These are phyloP conservation scores for Mycena filopes DNA, from an alignment of 768 basidiomycete genomes.

Conservation along the genomic window DNA sequence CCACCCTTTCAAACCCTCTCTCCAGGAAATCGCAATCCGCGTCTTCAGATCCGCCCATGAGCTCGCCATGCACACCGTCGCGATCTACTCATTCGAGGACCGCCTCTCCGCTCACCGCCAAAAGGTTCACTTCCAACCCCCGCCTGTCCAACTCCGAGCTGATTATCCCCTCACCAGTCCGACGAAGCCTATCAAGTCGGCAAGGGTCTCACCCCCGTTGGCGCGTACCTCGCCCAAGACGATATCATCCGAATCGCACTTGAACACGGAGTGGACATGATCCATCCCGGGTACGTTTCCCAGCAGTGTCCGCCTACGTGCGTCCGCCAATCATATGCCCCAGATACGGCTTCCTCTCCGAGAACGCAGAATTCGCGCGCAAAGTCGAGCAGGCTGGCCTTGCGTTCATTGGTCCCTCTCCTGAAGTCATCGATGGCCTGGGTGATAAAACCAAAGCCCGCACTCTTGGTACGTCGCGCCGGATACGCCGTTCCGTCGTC, in stretches of 20 bases:
- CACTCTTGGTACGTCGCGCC: slow-evolving; percentile 69
- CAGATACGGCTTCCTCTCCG: slow-evolving; percentile 97
- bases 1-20: slow-evolving; percentile 21
- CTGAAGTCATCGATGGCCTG: slow-evolving; percentile 95
- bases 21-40: slow-evolving; percentile 97
- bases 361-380: slow-evolving; percentile 96
- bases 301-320: not conserved
- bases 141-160: slow-evolving; percentile 14
- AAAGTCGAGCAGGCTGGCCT: slow-evolving; percentile 98
- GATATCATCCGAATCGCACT: slow-evolving; percentile 97
- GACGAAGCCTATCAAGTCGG: slow-evolving; percentile 99
- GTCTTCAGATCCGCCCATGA: slow-evolving; percentile 99
- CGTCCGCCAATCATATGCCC: slow-evolving; percentile 4
- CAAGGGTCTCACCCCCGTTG: slow-evolving; percentile 95
- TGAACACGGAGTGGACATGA: slow-evolving; percentile 99
- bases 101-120: slow-evolving; percentile 96
- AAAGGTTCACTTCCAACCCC: slow-evolving; percentile 64
- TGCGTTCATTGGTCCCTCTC: slow-evolving; percentile 95
- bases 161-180: slow-evolving; percentile 67
- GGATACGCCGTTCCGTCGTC: slow-evolving; percentile 21
- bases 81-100: slow-evolving; percentile 98
- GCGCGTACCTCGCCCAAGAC: slow-evolving; percentile 96
- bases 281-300: slow-evolving; percentile 88
- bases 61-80: slow-evolving; percentile 98
- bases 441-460: slow-evolving; percentile 99